Evolutionary conservation across 495 filamentous ascomycete genomes (phyloP), one percentile per base, ranked within the genome.

Genomic region (Tetracladium marchalianum): DNA sequence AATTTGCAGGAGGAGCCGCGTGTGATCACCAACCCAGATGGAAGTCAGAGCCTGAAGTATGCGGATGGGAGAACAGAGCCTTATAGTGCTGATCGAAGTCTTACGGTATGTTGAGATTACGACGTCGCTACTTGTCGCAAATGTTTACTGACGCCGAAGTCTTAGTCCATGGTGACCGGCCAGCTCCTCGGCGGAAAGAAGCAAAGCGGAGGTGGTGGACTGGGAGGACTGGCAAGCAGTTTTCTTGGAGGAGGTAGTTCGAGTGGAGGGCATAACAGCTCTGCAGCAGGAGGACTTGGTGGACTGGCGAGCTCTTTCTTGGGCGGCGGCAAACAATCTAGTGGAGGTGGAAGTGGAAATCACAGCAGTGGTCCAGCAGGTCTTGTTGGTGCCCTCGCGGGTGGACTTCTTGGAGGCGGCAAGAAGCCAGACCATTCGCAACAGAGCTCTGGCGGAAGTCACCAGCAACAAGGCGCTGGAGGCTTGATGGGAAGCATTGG

Each of bases 21-120:
- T 16, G 60, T 77, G 47, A 72, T 75, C 50, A 69, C 65, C 18
- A 70, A 76, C 49, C 64, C 67, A 10, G 73, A 77, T 55, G 73
- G 73, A 18, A 67, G 60, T 40, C 68, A 70, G 52, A 75, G 67
- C 17, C 59, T 69, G 19, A 63, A 67, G 41, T 60, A 71, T 46
- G 57, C 71, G 11, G 71, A 76, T 50, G 73, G 73, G 18, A 58
- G 61, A 17, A 59, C 74, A 55, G 71, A 75, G 55, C 72, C 71
- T 9, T 27, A 39, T 11, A 43, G 35, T 37, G 44, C 43, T 17
- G 56, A 58, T 34, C 35, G 57, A 32, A 46, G 54, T 36, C 35
- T 60, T 12, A 46, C 49, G 9, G 55, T 58, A 45, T 33, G 55
- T 54, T 11, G 11, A 27, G 22, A 27, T 3, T 17, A 39, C 37